Evolutionary conservation across 192 early-diverging fungal species (phyloP).

Genomic region (Coemansia furcata): DNA sequence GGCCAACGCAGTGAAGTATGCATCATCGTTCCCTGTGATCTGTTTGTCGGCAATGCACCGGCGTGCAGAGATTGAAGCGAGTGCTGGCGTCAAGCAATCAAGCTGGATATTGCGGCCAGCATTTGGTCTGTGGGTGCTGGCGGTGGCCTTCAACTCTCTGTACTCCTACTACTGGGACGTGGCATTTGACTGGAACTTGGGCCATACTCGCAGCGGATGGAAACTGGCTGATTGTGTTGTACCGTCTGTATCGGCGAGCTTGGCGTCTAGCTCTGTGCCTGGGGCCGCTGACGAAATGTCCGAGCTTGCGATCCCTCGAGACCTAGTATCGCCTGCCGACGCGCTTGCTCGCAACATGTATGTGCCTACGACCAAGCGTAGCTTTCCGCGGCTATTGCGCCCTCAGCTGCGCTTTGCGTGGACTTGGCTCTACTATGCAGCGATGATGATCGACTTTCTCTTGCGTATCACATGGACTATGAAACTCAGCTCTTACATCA

Average conservation of each 20-base stretch:
- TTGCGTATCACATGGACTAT: conserved; percentile 86
- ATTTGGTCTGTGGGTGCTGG: conserved; percentile 57
- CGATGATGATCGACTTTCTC: conserved; percentile 75
- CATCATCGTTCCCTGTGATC: conserved; percentile 60
- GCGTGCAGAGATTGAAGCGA: conserved; percentile 2
- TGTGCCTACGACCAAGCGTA: conserved; percentile 5
- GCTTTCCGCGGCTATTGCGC: conserved; percentile 55
- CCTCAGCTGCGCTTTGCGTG: conserved; percentile 64
- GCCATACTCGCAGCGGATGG: conserved; percentile 32
- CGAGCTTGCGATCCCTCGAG: background rate
- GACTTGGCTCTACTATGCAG: conserved; percentile 69
- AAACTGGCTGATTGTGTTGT: conserved; percentile 34
- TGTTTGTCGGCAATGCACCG: conserved; percentile 34
- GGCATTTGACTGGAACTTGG: conserved; percentile 84
- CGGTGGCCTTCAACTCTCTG: conserved; percentile 81
- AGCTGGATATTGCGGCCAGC: conserved; percentile 21
- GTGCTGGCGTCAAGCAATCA: conserved; percentile 15
- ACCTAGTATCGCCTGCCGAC: conserved; percentile 16
- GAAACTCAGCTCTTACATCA: conserved; percentile 63
- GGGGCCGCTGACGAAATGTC: conserved; percentile 9
- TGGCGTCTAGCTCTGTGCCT: background rate
- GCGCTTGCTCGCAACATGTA: conserved; percentile 8
- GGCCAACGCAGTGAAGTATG: conserved; percentile 91
- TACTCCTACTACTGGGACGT: conserved; percentile 98
- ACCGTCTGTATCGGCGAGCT: background rate